phyloP scores from a whole-genome alignment of 129 eudicot species.

The Tagetes patula region DNA sequence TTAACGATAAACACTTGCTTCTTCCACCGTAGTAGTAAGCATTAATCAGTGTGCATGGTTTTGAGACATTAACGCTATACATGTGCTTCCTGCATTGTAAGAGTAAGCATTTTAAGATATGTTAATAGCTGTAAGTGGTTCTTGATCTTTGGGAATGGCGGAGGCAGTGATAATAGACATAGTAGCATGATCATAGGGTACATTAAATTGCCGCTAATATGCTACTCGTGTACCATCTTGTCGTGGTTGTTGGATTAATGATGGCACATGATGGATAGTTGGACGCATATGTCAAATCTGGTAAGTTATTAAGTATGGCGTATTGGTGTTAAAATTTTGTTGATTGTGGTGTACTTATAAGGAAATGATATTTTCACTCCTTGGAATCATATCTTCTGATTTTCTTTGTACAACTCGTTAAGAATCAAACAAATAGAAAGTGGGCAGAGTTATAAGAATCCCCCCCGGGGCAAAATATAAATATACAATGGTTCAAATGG shows the following conservation, averaged over 20 bases:
- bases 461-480: neutral
- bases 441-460: neutral
- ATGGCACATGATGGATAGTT: neutral
- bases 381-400: neutral
- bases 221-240: neutral
- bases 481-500: neutral
- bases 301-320: neutral
- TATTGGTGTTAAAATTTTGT: neutral
- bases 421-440: neutral
- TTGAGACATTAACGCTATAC: neutral
- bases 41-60: neutral
- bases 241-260: conserved; percentile 8
- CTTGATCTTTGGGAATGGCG: conserved; percentile 11
- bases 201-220: neutral
- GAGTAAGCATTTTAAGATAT: neutral
- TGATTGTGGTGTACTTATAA: neutral
- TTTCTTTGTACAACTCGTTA: neutral
- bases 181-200: neutral
- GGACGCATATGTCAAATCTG: neutral
- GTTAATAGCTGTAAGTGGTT: neutral
- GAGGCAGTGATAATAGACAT: neutral
- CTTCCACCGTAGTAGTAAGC: neutral
- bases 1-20: neutral
- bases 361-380: neutral
- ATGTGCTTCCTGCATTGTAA: conserved; percentile 2